Evolutionary conservation across 2,329 filamentous ascomycete species (phyloP).

Genomic region (Chaetomiaceae sp.): DNA sequence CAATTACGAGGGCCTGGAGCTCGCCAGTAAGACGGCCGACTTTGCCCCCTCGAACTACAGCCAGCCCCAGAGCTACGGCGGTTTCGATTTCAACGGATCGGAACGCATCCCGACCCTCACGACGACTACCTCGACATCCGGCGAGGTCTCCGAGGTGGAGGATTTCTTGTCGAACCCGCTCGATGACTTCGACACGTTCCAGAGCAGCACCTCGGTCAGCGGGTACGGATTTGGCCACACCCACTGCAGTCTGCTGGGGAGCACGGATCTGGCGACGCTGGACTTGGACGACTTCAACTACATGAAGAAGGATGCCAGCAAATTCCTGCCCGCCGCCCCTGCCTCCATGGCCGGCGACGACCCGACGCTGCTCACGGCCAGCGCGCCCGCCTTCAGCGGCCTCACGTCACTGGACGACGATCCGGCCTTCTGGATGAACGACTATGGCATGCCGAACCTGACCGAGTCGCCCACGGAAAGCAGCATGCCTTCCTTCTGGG

Average conservation of each 20-base stretch:
- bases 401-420: slow-evolving; percentile 41
- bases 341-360: slow-evolving; percentile 38
- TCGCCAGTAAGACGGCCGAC: slow-evolving; percentile 41
- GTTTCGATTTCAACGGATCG: slow-evolving; percentile 50
- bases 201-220: slow-evolving; percentile 44
- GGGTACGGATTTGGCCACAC: slow-evolving; percentile 43
- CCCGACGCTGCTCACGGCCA: slow-evolving; percentile 39
- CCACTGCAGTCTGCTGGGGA: slow-evolving; percentile 39
- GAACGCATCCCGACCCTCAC: slow-evolving; percentile 52
- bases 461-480: slow-evolving; percentile 31
- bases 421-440: slow-evolving; percentile 45
- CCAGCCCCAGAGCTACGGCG: slow-evolving; percentile 50
- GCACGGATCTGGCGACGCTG: slow-evolving; percentile 43
- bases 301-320: slow-evolving; percentile 42
- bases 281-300: slow-evolving; percentile 53
- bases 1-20: slow-evolving; percentile 47
- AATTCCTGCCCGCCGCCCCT: slow-evolving; percentile 39
- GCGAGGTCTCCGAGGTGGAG: slow-evolving; percentile 63
- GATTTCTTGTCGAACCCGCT: slow-evolving; percentile 46
- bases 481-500: slow-evolving; percentile 28
- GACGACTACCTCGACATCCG: slow-evolving; percentile 59
- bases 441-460: slow-evolving; percentile 37
- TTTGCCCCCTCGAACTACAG: slow-evolving; percentile 53
- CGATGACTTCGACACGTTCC: slow-evolving; percentile 37
- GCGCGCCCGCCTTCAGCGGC: slow-evolving; percentile 19